Base-by-base conservation (phyloP, 768 basidiomycete genomes). In the Suillus plorans region DNA sequence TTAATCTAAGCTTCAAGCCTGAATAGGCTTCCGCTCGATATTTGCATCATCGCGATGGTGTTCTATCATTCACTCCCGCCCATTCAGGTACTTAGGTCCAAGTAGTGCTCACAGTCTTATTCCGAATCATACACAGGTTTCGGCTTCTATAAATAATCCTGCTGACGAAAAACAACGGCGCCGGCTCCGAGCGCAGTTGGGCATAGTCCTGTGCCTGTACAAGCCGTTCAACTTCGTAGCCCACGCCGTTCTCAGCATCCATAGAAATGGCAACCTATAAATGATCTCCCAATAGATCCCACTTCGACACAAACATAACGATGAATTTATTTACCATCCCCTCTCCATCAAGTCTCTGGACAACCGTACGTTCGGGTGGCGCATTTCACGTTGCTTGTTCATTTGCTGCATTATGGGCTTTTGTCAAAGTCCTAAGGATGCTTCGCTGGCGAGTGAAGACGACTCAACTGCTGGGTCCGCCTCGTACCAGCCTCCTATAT, bases 381-480 rank as follows among this genome's bases (percentile, higher is more conserved):
- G 22, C 22, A 22, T 22, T 49, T 13, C 22, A 49, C 22, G 13
- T 22, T 2, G 47, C 12, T 6, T 22, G 10, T 47, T 47, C 47
- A 47, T 47, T 47, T 13, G 47, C 5, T 49, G 22, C 47, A 22
- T 49, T 49, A 12, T 49, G 47, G 47, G 47, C 47, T 22, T 22
- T 49, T 4, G n/a, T 49, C 47, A 49, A 49, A 49, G 5, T 49
- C 47, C 4, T 10, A 13, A 49, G 22, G 47, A 22, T 13, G 5
- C 47, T 49, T 22, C 47, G 47, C 47, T 49, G 47, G 47, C 22
- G 47, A 16, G 7, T 65, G 8, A 65, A 41, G 13, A 71, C 70
- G 0, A 72, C 71, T 1, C 36, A 44, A 16, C 66, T 74, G 2
- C 45, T 41, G 45, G 73, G 73, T 14, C 73, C 73, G 31, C 66